Conservation (phyloP, 2,329 filamentous ascomycete genomes). For the Thelonectria rubi region DNA sequence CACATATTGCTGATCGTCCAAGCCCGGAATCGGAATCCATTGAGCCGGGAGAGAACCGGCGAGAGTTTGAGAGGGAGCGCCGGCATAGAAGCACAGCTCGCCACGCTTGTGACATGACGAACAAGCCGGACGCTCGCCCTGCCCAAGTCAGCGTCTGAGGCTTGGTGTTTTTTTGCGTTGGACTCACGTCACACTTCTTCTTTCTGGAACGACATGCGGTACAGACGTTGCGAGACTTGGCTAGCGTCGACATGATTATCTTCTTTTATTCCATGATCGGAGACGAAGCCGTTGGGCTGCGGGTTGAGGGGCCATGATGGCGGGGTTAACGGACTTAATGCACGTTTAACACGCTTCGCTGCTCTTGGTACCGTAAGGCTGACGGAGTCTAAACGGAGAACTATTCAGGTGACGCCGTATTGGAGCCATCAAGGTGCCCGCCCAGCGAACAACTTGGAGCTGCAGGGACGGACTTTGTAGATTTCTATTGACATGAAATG, state of each 20-base stretch:
- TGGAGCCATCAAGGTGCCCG: no score
- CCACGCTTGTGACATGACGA: conserved; percentile 34
- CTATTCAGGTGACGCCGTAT: no score
- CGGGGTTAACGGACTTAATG: not conserved
- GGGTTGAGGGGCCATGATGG: not conserved
- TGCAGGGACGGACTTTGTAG: no score
- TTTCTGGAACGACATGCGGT: conserved; percentile 39
- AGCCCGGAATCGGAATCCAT: not conserved
- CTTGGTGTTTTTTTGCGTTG: not conserved
- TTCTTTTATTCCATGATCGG: not conserved
- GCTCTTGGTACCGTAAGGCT: no score
- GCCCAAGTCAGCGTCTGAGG: not conserved
- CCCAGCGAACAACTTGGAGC: no score
- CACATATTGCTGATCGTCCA: not conserved
- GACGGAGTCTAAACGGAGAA: no score
- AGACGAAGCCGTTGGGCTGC: not conserved
- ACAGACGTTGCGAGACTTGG: conserved; percentile 40
- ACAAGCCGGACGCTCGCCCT: conserved; percentile 34
- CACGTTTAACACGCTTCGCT: no score
- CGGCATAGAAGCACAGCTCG: conserved; percentile 35
- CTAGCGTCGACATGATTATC: conserved; percentile 33
- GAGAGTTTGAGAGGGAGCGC: conserved; percentile 17
- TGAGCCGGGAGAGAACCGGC: not conserved
- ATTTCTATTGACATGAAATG: no score
- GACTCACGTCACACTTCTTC: conserved; percentile 40